Evolutionary conservation across 2,329 filamentous ascomycete genomes (phyloP), one percentile per base, ranked within the genome.

Genomic region (Xylariaceae sp.): DNA sequence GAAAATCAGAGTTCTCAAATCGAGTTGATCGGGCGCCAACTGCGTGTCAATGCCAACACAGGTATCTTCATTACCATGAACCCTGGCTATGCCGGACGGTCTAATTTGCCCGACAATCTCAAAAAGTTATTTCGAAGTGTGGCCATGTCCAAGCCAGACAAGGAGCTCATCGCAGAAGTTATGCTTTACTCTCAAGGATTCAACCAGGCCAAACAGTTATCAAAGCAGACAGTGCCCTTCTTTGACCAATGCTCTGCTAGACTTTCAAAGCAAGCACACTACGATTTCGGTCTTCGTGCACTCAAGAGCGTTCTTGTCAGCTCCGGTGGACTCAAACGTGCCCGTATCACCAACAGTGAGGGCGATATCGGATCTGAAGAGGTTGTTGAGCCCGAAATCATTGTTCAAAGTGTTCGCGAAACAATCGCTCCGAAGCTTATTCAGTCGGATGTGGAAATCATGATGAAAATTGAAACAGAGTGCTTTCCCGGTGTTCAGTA

Each of bases 11-110:
- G 87, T 61, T 75, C 89, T 2, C 87, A 96, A 61, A 97, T 98
- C 54, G 93, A 98, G 63, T 74, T 99, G 16, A 87, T 97, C 40
- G 91, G 91, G 37, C 87, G 93, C 41, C 89, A 94, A 54, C 76
- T 98, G 36, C 81, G 77, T 49, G 93, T 99, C 52, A 94, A 95
- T 58, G 76, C 78, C 47, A 95, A 96, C 62, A 97, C 94, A 38
- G 93, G 93, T 55, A 93, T 99, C 62, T 99, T 99, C 72, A 98
- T 99, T 64, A 99, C 93, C 30, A 98, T 99, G 94, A 99, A 99
- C 65, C 93, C 93, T 64, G 93, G 93, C 39, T 99, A 99, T 67
- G 93, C 93, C 39, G 93, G 93, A 43, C 88, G 93, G 66, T 99
- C 93, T 37, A 98, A 98, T 67, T 71, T 99, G 59, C 93, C 93